Base-by-base conservation (phyloP, 345 rosid species). In the Fremontodendron californicum region DNA sequence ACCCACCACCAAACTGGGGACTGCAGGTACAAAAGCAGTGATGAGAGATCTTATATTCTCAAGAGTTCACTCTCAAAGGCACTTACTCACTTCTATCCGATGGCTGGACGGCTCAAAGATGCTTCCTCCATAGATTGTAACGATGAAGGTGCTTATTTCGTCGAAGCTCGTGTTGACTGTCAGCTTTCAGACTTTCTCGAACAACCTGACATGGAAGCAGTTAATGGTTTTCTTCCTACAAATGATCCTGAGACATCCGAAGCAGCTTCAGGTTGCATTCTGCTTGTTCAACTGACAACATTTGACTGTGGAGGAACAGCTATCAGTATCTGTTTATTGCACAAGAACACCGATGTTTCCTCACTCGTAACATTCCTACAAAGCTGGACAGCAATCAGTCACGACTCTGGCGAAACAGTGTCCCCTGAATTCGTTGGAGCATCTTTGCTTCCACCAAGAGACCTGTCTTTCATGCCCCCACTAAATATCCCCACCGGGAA, bases 271-370 rank as follows among this genome's bases (percentile, higher is more conserved):
- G 37, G 37, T 27, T 27, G 65, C 65, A 25, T 27, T 29, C 37
- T 8, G 31, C 58, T 67, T 46, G 57, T 70, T 70, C 74, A 70
- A 15, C n/a, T 16, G 6, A 70, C 55, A 27, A 21, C 29, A 12
- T 70, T 70, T 27, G 37, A 45, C 0, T 69, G 73, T 27, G 55
- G 55, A n/a, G 73, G 73, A 16, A 25, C 27, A 15, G 73, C 73
- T 25, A 48, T 69, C 48, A 23, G 35, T n/a, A 9, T 70, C 29
- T 70, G 74, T 70, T 40, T 27, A 13, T 45, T 52, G 27, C 76
- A 62, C 73, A 57, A 78, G 81, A 75, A 27, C 68, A 63, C 67
- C 33, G 54, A 62, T 37, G 69, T 51, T 45, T 35, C 70, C 35
- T 64, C 71, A 27, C 33, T 70, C 37, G 71, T 40, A 19, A 66